Percentiles rank a stretch among this genome's conserved stretches.
Conservation (phyloP, 2,329 filamentous ascomycete genomes). For the Hypoxylon sp. region DNA sequence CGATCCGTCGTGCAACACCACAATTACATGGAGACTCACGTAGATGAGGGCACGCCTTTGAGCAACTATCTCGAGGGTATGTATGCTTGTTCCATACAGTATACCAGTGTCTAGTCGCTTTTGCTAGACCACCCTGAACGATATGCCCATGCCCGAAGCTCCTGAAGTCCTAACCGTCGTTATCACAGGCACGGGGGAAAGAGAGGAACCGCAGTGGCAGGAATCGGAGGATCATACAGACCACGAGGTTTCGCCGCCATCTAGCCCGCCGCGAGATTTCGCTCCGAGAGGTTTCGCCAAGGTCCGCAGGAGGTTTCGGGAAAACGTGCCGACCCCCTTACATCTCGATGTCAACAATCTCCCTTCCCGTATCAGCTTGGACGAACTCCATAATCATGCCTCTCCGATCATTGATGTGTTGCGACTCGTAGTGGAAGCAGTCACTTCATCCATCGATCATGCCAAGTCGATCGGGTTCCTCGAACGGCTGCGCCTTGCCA, state of each 20-base stretch:
- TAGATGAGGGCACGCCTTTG: constrained; percentile 56
- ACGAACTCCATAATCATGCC: constrained; percentile 49
- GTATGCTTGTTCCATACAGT: constrained; percentile 34
- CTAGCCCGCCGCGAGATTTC: constrained; percentile 52
- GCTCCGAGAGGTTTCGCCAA: constrained; percentile 54
- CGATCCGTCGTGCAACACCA: constrained; percentile 49
- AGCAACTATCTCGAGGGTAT: constrained; percentile 56
- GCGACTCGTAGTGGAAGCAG: constrained; percentile 50
- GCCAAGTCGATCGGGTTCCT: constrained; percentile 53
- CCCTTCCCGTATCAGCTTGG: constrained; percentile 47
- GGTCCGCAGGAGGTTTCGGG: constrained; percentile 52
- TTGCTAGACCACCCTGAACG: constrained; percentile 21
- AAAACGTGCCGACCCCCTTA: constrained; percentile 50
- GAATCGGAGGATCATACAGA: constrained; percentile 47
- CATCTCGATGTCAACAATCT: constrained; percentile 48
- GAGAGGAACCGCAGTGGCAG: constrained; percentile 51
- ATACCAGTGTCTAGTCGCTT: not conserved
- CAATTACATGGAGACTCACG: constrained; percentile 56
- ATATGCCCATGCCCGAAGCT: constrained; percentile 40
- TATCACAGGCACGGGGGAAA: constrained; percentile 51
- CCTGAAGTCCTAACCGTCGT: constrained; percentile 43
- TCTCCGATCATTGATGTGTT: constrained; percentile 50
- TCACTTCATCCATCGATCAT: constrained; percentile 55
- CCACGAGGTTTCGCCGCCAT: constrained; percentile 51
- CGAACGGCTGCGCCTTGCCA: constrained; percentile 54